A percentile compares a stretch with the other conserved stretches of the same genome.
phyloP scores from a whole-genome alignment of 129 eudicot species.

The carrot (Daucus carota) region DNA sequence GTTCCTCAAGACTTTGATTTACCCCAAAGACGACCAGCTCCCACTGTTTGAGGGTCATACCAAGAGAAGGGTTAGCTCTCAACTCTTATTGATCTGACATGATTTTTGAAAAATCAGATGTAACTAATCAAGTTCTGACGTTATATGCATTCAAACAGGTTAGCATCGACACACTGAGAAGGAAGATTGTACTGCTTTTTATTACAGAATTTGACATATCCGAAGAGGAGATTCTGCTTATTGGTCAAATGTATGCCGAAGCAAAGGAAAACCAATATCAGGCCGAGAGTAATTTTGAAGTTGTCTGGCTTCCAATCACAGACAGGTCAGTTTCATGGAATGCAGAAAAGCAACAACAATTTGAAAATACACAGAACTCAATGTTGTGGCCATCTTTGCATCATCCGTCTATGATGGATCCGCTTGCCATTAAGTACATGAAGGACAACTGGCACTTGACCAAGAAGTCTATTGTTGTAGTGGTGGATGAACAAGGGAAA shows the following conservation, averaged over 20 bases:
- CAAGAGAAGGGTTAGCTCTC: constrained; percentile 36
- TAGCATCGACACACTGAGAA: constrained; percentile 42
- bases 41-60: constrained; percentile 58
- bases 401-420: constrained; percentile 69
- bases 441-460: constrained; percentile 64
- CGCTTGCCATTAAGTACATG: constrained; percentile 53
- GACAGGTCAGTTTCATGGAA: constrained; percentile 37
- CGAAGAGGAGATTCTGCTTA: constrained; percentile 51
- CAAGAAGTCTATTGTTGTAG: constrained; percentile 71
- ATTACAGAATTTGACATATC: constrained; percentile 76
- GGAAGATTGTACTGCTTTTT: constrained; percentile 64
- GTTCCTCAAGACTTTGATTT: constrained; percentile 55
- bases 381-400: constrained; percentile 83
- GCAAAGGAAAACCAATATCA: constrained; percentile 34
- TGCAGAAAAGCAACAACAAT: constrained; percentile 29
- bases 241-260: constrained; percentile 56
- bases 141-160: constrained; percentile 27
- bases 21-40: constrained; percentile 55
- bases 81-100: background rate
- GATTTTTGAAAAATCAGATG: background rate
- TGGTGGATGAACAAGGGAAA: constrained; percentile 70
- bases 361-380: constrained; percentile 32
- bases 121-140: background rate
- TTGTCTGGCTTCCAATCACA: constrained; percentile 73
- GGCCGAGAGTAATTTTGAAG: constrained; percentile 58